phyloP scores from a whole-genome alignment of 768 basidiomycete species.

The Termitomyces sp. region DNA sequence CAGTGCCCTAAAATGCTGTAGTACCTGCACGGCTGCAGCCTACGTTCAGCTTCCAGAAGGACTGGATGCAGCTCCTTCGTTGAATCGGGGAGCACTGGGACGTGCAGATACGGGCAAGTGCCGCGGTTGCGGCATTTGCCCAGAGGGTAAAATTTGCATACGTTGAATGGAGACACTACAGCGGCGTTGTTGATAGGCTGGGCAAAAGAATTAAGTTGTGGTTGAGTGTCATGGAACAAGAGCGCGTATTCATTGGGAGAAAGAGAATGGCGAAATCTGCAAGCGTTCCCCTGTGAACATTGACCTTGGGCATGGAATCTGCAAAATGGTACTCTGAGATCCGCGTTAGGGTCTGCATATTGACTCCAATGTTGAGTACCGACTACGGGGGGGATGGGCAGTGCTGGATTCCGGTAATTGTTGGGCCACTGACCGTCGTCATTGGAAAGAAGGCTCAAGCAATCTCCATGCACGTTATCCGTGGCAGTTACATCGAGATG shows the following conservation, averaged over 20 bases:
- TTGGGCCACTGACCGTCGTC: constrained; percentile 9
- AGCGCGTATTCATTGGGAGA: constrained; percentile 36
- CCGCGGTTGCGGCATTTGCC: constrained; percentile 40
- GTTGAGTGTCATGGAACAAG: constrained; percentile 39
- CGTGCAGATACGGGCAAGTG: constrained; percentile 35
- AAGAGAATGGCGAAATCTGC: constrained; percentile 40
- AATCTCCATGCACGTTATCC: neutral
- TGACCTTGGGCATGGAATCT: constrained; percentile 36
- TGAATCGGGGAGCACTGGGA: constrained; percentile 15
- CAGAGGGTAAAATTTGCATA: constrained; percentile 34
- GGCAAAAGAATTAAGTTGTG: constrained; percentile 21
- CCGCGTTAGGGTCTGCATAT: constrained; percentile 39
- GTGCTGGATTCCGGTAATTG: neutral
- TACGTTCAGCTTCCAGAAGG: neutral
- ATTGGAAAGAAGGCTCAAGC: neutral
- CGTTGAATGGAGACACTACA: constrained; percentile 13
- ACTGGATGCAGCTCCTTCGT: neutral
- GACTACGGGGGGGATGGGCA: constrained; percentile 20
- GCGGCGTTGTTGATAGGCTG: neutral
- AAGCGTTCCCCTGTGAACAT: constrained; percentile 32
- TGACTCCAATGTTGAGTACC: constrained; percentile 38
- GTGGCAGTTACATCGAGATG: neutral
- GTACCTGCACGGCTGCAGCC: constrained; percentile 21
- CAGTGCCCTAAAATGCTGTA: constrained; percentile 19
- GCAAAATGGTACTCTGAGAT: constrained; percentile 36